Percentiles rank a stretch among this genome's conserved stretches.
These are phyloP conservation scores for Bombardia bombarda DNA, from an alignment of 495 filamentous ascomycete genomes.

Conservation along the genomic window DNA sequence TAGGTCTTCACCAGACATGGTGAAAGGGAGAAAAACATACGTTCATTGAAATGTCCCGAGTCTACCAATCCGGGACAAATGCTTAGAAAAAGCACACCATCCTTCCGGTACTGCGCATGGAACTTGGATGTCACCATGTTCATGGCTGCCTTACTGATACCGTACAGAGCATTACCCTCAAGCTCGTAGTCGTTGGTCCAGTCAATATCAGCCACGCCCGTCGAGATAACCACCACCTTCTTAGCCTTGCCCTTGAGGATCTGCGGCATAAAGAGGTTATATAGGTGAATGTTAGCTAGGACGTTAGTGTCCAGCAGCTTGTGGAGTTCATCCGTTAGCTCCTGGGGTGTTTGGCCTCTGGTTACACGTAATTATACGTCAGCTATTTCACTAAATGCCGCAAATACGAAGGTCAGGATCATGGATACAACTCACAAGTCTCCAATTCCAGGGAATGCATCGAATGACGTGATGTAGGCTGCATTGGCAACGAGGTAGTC, in stretches of 20 bases:
- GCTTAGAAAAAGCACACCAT: constrained; percentile 44
- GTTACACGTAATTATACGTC: too few species aligned
- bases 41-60: constrained; percentile 18
- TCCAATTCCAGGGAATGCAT: constrained; percentile 15
- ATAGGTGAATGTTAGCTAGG: constrained; percentile 42
- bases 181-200: constrained; percentile 18
- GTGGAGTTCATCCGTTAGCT: constrained; percentile 14
- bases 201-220: constrained; percentile 36
- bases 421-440: constrained; percentile 18
- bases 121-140: constrained; percentile 40
- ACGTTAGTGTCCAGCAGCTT: constrained; percentile 39
- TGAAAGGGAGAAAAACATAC: constrained; percentile 9
- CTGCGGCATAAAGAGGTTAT: constrained; percentile 45
- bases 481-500: constrained; percentile 50
- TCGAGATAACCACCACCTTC: constrained; percentile 48
- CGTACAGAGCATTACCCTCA: constrained; percentile 16
- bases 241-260: constrained; percentile 40
- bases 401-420: too few species aligned
- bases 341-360: constrained; percentile 21
- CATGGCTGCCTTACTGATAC: constrained; percentile 35
- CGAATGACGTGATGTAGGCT: constrained; percentile 18
- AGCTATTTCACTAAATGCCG: too few species aligned
- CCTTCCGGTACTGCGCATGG: constrained; percentile 41
- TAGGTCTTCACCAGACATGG: background rate
- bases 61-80: constrained; percentile 44